These are phyloP conservation scores for Ustilago xerochloae DNA, from an alignment of 1,284 basidiomycete genomes.

Conservation along the genomic window DNA sequence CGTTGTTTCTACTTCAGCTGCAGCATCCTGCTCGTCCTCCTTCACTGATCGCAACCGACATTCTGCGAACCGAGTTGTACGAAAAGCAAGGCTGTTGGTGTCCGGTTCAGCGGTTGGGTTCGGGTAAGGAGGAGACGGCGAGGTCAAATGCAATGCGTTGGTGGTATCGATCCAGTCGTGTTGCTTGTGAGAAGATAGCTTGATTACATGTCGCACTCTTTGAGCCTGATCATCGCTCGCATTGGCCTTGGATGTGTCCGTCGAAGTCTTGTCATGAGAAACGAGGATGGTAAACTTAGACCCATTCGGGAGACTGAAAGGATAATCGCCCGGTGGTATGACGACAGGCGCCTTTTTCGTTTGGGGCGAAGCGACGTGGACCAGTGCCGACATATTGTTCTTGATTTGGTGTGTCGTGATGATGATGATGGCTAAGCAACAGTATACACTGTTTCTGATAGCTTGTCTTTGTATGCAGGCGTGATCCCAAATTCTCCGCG, in stretches of 20 bases:
- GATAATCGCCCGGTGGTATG: conserved; percentile 20
- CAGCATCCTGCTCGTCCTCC: not conserved
- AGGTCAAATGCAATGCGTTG: conserved; percentile 30
- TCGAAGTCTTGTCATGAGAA: conserved; percentile 19
- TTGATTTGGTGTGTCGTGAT: not conserved
- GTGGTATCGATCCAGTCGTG: conserved; percentile 32
- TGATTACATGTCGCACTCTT: conserved; percentile 19
- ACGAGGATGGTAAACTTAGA: conserved; percentile 41
- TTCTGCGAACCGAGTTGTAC: conserved; percentile 42
- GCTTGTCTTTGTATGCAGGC: too few species aligned
- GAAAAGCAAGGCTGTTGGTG: conserved; percentile 53
- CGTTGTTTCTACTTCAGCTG: not conserved
- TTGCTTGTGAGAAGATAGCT: conserved; percentile 20
- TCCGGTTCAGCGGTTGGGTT: conserved; percentile 57
- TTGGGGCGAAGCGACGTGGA: conserved; percentile 34
- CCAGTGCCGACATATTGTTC: conserved; percentile 39
- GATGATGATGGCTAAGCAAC: not conserved
- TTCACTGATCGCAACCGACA: not conserved
- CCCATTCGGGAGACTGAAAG: conserved; percentile 36
- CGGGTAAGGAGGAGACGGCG: conserved; percentile 43
- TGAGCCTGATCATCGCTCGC: conserved; percentile 7
- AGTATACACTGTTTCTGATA: too few species aligned
- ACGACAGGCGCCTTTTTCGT: conserved; percentile 35
- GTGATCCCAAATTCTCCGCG: too few species aligned
- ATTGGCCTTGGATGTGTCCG: not conserved